phyloP scores from a whole-genome alignment of 805 yeast genomes.

The Saccharomycopsis fibuligera region DNA sequence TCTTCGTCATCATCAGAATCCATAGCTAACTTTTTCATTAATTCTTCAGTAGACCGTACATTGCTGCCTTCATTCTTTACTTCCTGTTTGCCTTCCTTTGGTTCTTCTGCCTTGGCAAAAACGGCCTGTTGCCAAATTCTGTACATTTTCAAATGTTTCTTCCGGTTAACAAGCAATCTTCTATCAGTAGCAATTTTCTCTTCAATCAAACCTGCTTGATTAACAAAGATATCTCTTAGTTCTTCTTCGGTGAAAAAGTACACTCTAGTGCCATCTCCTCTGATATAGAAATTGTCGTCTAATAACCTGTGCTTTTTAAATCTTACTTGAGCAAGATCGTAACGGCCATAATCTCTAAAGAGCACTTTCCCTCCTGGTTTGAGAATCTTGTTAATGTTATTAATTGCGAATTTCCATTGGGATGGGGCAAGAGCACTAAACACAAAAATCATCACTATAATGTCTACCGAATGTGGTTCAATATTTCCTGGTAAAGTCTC shows the following conservation, averaged over 20 bases:
- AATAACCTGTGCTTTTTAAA: conserved; percentile 82
- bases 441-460: conserved; percentile 92
- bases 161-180: conserved; percentile 83
- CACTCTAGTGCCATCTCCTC: conserved; percentile 98
- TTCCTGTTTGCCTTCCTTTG: too few species aligned
- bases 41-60: conserved; percentile 6
- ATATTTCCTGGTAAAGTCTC: conserved; percentile 78
- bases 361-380: conserved; percentile 91
- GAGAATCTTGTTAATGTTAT: conserved; percentile 61
- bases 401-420: conserved; percentile 82
- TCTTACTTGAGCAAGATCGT: conserved; percentile 91
- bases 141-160: conserved; percentile 90
- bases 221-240: conserved; percentile 63
- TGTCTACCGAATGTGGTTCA: conserved; percentile 75
- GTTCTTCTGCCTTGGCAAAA: conserved; percentile 40
- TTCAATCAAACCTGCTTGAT: conserved; percentile 49
- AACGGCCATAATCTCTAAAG: conserved; percentile 92
- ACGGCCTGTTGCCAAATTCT: conserved; percentile 96
- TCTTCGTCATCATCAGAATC: conserved; percentile 13
- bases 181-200: conserved; percentile 83
- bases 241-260: conserved; percentile 96
- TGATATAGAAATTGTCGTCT: conserved; percentile 89
- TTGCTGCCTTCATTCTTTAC: not conserved
- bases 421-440: conserved; percentile 87
- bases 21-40: conserved; percentile 18